Base-by-base conservation (phyloP, 2,329 filamentous ascomycete species). In the Chaetomiaceae sp. region DNA sequence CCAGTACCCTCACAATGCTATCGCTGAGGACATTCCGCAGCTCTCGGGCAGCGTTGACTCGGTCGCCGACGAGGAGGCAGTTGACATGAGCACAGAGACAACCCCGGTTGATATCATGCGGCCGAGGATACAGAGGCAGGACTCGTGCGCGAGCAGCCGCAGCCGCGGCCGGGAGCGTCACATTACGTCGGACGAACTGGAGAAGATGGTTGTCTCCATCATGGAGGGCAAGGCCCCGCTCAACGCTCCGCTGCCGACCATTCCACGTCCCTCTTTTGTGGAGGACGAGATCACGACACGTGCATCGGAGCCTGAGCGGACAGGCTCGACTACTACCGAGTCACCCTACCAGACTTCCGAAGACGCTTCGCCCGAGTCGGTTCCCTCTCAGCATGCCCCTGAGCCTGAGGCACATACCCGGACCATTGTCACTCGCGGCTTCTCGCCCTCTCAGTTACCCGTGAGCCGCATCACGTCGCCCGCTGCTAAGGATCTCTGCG, bases 131-230 rank as follows among this genome's bases (percentile, higher is more conserved):
- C 78, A 77, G 62, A 78, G 85, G 61, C 79, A 85, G 62, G 87
- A 91, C 66, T 91, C 86, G 10, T 83, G 77, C 62, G 80, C 79
- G 25, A 78, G 80, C 65, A 85, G 80, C 67, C 79, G 87, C 54
- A 87, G 85, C 65, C 82, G 86, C 57, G 85, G 84, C 58, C 82
- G 77, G 50, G 87, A 93, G 66, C 86, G 88, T 63, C 91, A 96
- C 70, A 92, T 96, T 60, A 95, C 90, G n/a, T 89, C 92, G 6
- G 81, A 89, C 63, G 88, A 93, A 62, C 78, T 97, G 25, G 89
- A 96, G 70, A 95, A 95, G 73, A 95, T 97, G 81, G 89, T 96
- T 37, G 82, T 87, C 50, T 89, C 86, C 34, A 96, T 96, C 50
- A 93, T 96, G 65, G 88, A 95, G 68, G 86, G 93, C 69, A 89